Conservation (phyloP, 139 green algal species). For the Chlorella sp. region DNA sequence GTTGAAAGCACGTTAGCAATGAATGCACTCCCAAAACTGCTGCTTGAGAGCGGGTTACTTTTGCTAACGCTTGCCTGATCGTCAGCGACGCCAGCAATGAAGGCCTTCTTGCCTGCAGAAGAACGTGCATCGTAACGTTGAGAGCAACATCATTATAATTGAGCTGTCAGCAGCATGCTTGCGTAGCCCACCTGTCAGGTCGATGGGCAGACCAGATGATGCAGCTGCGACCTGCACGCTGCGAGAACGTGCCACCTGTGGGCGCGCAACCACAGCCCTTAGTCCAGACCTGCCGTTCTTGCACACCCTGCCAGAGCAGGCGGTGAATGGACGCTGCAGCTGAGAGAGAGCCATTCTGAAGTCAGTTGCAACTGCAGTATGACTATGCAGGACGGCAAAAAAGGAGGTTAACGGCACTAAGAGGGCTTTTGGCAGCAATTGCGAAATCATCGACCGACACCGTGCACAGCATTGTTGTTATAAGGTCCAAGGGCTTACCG, state of each 20-base stretch:
- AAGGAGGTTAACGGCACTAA: too few species aligned
- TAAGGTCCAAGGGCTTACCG: too few species aligned
- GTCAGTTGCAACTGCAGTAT: too few species aligned
- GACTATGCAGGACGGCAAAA: too few species aligned
- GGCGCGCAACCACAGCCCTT: neutral
- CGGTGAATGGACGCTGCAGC: too few species aligned
- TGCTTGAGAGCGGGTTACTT: neutral
- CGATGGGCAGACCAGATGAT: slow-evolving; percentile 46
- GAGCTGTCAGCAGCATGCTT: neutral
- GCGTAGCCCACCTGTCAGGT: slow-evolving; percentile 55
- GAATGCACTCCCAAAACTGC: neutral
- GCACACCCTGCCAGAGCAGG: neutral
- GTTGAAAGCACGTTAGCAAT: too few species aligned
- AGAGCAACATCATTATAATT: neutral
- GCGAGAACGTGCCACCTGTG: too few species aligned
- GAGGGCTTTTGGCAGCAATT: too few species aligned
- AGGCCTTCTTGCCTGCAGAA: slow-evolving; percentile 90
- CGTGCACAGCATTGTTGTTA: too few species aligned
- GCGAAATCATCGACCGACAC: too few species aligned
- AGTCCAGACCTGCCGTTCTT: neutral
- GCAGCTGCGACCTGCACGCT: slow-evolving; percentile 18
- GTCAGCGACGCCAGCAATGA: slow-evolving; percentile 97
- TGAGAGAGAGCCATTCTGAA: too few species aligned
- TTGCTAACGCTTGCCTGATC: slow-evolving; percentile 68
- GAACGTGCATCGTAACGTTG: neutral